These are phyloP conservation scores for Citrus cavaleriei DNA, from an alignment of 345 rosid species.

Conservation along the genomic window DNA sequence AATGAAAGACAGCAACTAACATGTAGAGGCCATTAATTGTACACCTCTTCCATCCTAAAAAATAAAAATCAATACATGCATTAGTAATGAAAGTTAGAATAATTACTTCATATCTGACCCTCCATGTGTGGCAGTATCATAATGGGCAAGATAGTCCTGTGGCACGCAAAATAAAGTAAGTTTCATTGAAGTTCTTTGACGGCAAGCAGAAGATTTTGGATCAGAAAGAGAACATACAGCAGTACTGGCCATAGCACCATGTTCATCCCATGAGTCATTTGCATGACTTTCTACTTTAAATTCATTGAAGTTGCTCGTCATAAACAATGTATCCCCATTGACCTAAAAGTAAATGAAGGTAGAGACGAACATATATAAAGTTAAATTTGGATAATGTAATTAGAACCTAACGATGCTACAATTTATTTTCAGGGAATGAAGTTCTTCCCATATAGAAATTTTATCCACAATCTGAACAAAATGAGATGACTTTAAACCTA, in stretches of 20 bases:
- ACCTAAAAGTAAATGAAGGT: conserved; percentile 48
- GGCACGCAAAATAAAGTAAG: conserved; percentile 19
- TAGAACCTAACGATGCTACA: neutral
- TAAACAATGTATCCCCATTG: conserved; percentile 87
- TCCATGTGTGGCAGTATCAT: conserved; percentile 55
- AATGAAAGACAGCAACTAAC: neutral
- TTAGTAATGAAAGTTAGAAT: conserved; percentile 13
- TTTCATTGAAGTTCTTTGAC: neutral
- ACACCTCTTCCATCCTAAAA: neutral
- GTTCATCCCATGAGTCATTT: conserved; percentile 77
- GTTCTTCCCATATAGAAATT: neutral
- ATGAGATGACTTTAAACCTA: neutral
- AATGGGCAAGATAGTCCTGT: conserved; percentile 90
- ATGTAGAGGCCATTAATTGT: neutral
- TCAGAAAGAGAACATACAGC: conserved; percentile 49
- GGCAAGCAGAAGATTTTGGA: neutral
- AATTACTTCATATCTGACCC: conserved; percentile 70
- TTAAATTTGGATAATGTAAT: conserved; percentile 8
- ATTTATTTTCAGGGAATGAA: neutral
- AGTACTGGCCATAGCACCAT: conserved; percentile 75
- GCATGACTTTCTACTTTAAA: conserved; percentile 70
- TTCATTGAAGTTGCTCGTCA: conserved; percentile 86
- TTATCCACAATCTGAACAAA: neutral
- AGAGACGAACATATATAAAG: neutral
- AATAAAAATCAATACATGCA: neutral